Conservation (phyloP, 768 basidiomycete genomes). For the Thelephora aurantiotincta region DNA sequence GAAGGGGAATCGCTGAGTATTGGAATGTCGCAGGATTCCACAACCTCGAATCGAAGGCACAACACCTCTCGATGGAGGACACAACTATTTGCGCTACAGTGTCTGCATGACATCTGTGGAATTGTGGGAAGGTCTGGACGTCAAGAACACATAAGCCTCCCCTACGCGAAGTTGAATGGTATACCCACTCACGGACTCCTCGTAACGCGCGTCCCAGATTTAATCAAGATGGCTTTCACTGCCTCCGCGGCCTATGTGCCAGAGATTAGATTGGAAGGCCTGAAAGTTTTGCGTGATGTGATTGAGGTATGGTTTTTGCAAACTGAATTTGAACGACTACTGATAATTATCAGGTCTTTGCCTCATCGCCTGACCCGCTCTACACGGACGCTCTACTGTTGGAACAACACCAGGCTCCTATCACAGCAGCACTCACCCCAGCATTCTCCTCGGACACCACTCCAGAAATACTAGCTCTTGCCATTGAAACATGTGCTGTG, state of each 20-base stretch:
- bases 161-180: conserved; percentile 48
- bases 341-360: conserved; percentile 53
- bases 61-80: conserved; percentile 87
- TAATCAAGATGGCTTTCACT: conserved; percentile 97
- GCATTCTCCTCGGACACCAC: conserved; percentile 93
- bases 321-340: not conserved
- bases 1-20: conserved; percentile 85
- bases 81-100: conserved; percentile 86
- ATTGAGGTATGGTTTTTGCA: conserved; percentile 49
- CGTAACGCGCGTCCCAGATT: conserved; percentile 75
- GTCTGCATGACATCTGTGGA: conserved; percentile 78
- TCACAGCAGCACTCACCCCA: conserved; percentile 92
- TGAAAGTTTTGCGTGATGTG: conserved; percentile 81
- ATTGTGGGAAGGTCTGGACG: conserved; percentile 61
- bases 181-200: conserved; percentile 49
- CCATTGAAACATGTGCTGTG: conserved; percentile 85
- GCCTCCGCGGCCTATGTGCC: conserved; percentile 94
- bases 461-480: conserved; percentile 87
- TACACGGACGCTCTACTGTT: conserved; percentile 82
- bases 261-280: conserved; percentile 84
- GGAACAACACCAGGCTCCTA: conserved; percentile 96
- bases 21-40: conserved; percentile 30
- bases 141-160: conserved; percentile 73
- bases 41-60: conserved; percentile 23
- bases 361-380: conserved; percentile 77